Conservation (phyloP, 331 rosid genomes). For the Malus hybrid region DNA sequence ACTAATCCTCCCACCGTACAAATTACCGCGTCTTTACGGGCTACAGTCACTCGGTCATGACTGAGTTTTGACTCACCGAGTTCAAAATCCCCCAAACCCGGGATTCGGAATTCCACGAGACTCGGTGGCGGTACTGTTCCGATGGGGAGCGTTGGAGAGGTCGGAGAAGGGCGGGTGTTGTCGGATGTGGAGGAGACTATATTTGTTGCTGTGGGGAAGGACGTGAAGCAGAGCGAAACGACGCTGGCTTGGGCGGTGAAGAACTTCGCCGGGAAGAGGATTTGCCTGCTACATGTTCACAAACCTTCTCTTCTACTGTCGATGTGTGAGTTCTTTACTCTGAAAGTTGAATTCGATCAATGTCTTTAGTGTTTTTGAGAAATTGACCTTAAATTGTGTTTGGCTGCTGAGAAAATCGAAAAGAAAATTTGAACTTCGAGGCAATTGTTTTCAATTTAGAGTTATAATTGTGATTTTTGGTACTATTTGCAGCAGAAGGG, state of each 20-base stretch:
- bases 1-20: neutral
- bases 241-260: constrained; percentile 49
- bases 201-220: constrained; percentile 69
- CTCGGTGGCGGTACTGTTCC: neutral
- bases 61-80: neutral
- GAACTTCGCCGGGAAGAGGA: constrained; percentile 39
- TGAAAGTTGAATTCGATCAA: neutral
- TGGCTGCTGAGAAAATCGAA: neutral
- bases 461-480: neutral
- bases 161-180: constrained; percentile 17
- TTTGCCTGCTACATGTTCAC: constrained; percentile 72
- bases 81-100: neutral
- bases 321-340: constrained; percentile 29
- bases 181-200: constrained; percentile 51
- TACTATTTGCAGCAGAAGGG: constrained; percentile 6
- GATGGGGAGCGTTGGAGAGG: neutral
- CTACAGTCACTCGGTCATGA: neutral
- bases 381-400: neutral
- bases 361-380: neutral
- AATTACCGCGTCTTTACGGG: neutral
- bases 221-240: constrained; percentile 29
- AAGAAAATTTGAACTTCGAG: neutral
- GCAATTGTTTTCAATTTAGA: neutral
- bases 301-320: constrained; percentile 16
- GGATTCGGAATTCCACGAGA: neutral